These are phyloP conservation scores for Coemansia sp. DNA, from an alignment of 192 early-diverging fungal species.

Conservation along the genomic window DNA sequence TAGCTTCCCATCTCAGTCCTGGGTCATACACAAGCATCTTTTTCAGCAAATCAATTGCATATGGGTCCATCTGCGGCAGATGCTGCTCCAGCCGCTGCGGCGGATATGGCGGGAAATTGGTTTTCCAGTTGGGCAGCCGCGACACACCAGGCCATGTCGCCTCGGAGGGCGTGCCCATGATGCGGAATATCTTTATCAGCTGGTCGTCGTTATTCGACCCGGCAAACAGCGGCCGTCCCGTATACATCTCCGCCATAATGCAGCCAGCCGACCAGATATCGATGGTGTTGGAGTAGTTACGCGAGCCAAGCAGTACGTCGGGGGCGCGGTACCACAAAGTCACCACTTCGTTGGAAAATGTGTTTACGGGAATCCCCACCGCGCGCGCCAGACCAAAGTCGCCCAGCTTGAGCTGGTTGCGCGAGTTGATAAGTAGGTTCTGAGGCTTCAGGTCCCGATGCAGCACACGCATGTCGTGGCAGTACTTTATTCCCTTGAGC, in stretches of 20 bases:
- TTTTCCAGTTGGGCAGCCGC: constrained; percentile 68
- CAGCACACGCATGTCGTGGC: constrained; percentile 80
- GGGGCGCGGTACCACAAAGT: constrained; percentile 98
- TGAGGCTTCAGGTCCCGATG: constrained; percentile 86
- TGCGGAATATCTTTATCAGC: constrained; percentile 73
- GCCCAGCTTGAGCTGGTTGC: constrained; percentile 79
- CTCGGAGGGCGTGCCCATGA: constrained; percentile 76
- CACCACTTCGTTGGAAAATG: constrained; percentile 97
- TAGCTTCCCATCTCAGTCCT: constrained; percentile 36
- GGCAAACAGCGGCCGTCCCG: constrained; percentile 75
- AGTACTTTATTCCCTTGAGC: constrained; percentile 77
- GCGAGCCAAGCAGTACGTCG: constrained; percentile 93
- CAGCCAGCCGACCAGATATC: constrained; percentile 98
- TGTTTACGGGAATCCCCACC: constrained; percentile 84
- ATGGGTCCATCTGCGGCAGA: constrained; percentile 72
- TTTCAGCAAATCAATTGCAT: constrained; percentile 71
- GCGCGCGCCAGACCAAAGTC: constrained; percentile 82
- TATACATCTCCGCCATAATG: constrained; percentile 95
- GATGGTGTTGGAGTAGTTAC: constrained; percentile 91
- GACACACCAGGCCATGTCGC: constrained; percentile 73
- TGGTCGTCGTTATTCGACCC: constrained; percentile 82
- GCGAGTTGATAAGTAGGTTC: constrained; percentile 77
- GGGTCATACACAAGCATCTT: constrained; percentile 76
- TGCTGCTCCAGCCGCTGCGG: constrained; percentile 61
- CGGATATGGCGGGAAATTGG: constrained; percentile 64